phyloP scores from a whole-genome alignment of 352 stramenopile genomes.

The Globisporangium yorkense region DNA sequence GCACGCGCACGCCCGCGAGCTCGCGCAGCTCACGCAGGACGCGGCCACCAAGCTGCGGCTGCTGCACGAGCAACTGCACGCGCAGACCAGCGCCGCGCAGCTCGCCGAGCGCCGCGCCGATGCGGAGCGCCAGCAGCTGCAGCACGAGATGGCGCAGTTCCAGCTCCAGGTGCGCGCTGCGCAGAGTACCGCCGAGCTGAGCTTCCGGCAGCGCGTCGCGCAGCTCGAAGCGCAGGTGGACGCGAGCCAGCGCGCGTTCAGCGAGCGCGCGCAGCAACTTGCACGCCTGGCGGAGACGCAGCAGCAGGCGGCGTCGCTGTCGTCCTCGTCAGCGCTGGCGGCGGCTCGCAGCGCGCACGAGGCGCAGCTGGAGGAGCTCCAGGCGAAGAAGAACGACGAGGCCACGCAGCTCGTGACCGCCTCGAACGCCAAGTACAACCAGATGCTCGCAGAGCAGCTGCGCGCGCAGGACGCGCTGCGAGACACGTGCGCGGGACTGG shows the following conservation, averaged over 20 bases:
- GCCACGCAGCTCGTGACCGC: conserved; percentile 57
- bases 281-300: conserved; percentile 25
- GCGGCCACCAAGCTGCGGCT: conserved; percentile 40
- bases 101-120: conserved; percentile 27
- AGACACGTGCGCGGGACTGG: conserved; percentile 13
- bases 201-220: conserved; percentile 39
- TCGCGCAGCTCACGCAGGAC: conserved; percentile 47
- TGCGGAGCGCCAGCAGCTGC: conserved; percentile 31
- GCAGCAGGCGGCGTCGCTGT: conserved; percentile 13
- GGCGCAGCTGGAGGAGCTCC: conserved; percentile 22
- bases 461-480: conserved; percentile 47
- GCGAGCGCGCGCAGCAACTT: conserved; percentile 36
- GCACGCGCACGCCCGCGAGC: conserved; percentile 27
- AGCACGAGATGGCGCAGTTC: conserved; percentile 29
- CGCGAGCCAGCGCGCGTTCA: conserved; percentile 27
- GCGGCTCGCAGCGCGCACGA: conserved; percentile 14
- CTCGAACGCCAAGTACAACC: conserved; percentile 66
- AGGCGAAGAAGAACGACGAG: conserved; percentile 45
- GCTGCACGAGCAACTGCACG: conserved; percentile 37
- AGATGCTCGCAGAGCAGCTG: conserved; percentile 70
- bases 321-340: conserved; percentile 7
- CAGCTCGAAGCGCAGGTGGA: conserved; percentile 40
- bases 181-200: conserved; percentile 13
- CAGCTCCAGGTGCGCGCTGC: conserved; percentile 19
- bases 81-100: conserved; percentile 19